Conservation (phyloP, 345 rosid genomes). For the Noccaea bulbosa region DNA sequence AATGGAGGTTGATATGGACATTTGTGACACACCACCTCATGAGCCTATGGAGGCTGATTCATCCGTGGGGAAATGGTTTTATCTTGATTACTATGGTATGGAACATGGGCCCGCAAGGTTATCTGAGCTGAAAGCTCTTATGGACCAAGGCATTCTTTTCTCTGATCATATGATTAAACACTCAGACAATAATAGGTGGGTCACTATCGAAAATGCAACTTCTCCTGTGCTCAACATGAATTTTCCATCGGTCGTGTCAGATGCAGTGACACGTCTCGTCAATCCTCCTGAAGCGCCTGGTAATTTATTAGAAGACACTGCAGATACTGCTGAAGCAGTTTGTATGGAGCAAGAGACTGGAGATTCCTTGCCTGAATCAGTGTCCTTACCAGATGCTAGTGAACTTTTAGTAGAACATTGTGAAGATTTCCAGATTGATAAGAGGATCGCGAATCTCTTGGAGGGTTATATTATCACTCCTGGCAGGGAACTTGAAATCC, state of each 20-base stretch:
- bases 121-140: slow-evolving; percentile 74
- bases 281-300: slow-evolving; percentile 98
- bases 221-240: slow-evolving; percentile 67
- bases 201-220: slow-evolving; percentile 93
- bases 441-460: slow-evolving; percentile 72
- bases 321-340: slow-evolving; percentile 52
- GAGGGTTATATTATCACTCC: slow-evolving; percentile 68
- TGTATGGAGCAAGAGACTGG: slow-evolving; percentile 47
- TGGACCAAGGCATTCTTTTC: slow-evolving; percentile 77
- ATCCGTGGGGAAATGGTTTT: slow-evolving; percentile 85
- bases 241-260: slow-evolving; percentile 57
- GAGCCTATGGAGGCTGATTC: slow-evolving; percentile 60
- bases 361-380: slow-evolving; percentile 38
- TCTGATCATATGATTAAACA: slow-evolving; percentile 95
- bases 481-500: slow-evolving; percentile 79
- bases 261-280: slow-evolving; percentile 70
- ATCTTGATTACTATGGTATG: slow-evolving; percentile 83
- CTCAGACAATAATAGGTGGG: slow-evolving; percentile 86
- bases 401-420: slow-evolving; percentile 43
- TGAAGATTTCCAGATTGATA: slow-evolving; percentile 71
- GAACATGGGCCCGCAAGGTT: slow-evolving; percentile 89
- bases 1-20: slow-evolving; percentile 99
- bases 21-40: slow-evolving; percentile 89
- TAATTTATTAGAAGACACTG: slow-evolving; percentile 69
- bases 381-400: slow-evolving; percentile 38